phyloP scores from a whole-genome alignment of 2,329 filamentous ascomycete genomes.

The Lizonia empirigonia region DNA sequence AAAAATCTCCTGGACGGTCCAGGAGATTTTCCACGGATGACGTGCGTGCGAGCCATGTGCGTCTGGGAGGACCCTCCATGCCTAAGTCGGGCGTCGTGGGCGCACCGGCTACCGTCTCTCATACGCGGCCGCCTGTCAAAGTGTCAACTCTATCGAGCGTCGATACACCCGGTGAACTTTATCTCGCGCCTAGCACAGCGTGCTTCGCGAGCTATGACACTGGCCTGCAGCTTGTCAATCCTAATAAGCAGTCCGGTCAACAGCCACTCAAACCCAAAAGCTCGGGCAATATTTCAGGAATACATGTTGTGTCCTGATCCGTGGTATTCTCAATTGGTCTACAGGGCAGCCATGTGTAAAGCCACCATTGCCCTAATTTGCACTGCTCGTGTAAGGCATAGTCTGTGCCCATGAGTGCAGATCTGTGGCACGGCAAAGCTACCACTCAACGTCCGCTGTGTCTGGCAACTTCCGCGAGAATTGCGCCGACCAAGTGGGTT shows the following conservation, averaged over 20 bases:
- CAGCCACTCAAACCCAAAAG: constrained; percentile 19
- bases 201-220: not conserved
- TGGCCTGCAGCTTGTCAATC: constrained; percentile 27
- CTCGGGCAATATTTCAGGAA: constrained; percentile 19
- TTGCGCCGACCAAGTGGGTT: constrained; percentile 4
- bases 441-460: constrained; percentile 11
- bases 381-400: constrained; percentile 13
- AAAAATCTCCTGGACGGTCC: constrained; percentile 41
- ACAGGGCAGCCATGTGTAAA: constrained; percentile 10
- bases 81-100: constrained; percentile 12
- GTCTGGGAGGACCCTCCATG: constrained; percentile 17
- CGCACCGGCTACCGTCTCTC: constrained; percentile 18
- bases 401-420: constrained; percentile 14
- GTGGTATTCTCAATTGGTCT: not conserved
- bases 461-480: constrained; percentile 8
- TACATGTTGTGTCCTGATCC: constrained; percentile 14
- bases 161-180: constrained; percentile 24
- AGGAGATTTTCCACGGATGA: too few relatives aligned
- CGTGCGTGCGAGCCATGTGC: constrained; percentile 35
- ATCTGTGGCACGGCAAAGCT: constrained; percentile 30
- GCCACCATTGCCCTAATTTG: constrained; percentile 29
- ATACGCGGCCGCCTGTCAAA: constrained; percentile 30
- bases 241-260: constrained; percentile 14
- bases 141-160: constrained; percentile 30
- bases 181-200: constrained; percentile 1